Conservation (phyloP, 305 asterid species). For the Fraxinus angustifolia region DNA sequence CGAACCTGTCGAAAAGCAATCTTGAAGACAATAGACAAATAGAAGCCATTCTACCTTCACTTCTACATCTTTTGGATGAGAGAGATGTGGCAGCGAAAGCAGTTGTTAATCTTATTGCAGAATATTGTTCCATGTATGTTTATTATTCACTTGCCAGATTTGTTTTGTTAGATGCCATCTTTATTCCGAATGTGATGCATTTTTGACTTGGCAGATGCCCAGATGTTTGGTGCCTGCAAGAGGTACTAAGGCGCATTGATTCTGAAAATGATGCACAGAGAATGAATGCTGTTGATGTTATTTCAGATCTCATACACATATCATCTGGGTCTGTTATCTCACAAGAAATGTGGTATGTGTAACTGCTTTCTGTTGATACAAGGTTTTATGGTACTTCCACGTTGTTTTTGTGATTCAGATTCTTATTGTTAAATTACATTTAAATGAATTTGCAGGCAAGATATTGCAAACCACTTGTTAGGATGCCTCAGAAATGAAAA, state of each 20-base stretch:
- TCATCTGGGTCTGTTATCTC: constrained; percentile 50
- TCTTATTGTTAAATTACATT: not conserved
- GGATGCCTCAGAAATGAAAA: constrained; percentile 71
- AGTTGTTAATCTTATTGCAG: constrained; percentile 73
- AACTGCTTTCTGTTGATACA: constrained; percentile 12
- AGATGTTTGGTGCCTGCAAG: constrained; percentile 50
- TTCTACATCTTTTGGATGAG: constrained; percentile 75
- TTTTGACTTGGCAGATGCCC: constrained; percentile 56
- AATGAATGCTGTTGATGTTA: constrained; percentile 73
- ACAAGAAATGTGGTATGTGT: constrained; percentile 50
- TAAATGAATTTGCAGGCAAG: constrained; percentile 56
- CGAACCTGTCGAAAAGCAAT: constrained; percentile 45
- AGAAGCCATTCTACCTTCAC: constrained; percentile 55
- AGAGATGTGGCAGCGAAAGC: constrained; percentile 85
- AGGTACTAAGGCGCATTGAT: constrained; percentile 55
- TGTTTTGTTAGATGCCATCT: constrained; percentile 16
- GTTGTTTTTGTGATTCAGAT: constrained; percentile 12
- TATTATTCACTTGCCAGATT: not conserved
- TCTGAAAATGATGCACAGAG: constrained; percentile 55
- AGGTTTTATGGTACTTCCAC: not conserved
- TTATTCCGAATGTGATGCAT: constrained; percentile 22
- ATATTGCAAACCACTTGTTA: constrained; percentile 60
- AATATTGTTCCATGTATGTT: constrained; percentile 70
- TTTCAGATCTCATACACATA: constrained; percentile 57
- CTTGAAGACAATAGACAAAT: constrained; percentile 45